Conservation (phyloP, 768 basidiomycete species). For the Suillus plorans region DNA sequence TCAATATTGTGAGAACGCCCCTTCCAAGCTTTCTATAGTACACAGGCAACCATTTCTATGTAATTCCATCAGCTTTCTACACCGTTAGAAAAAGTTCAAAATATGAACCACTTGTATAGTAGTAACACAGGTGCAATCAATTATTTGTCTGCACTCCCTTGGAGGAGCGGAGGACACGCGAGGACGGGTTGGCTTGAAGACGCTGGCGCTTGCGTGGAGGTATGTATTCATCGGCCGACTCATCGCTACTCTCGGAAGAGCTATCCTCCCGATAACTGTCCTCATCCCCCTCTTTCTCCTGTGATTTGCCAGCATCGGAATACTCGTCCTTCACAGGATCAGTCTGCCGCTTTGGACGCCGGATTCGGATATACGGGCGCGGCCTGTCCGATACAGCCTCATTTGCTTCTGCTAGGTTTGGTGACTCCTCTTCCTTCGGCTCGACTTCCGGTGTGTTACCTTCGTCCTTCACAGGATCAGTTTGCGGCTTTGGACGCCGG, state of each 20-base stretch:
- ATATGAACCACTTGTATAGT: not conserved
- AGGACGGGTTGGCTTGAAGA: not conserved
- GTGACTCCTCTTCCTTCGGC: no score
- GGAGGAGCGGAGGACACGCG: not conserved
- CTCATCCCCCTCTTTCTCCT: not conserved
- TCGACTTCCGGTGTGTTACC: not conserved
- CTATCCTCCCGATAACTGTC: not conserved
- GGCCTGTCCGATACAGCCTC: not conserved
- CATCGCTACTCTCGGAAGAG: not conserved
- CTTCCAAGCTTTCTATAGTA: not conserved
- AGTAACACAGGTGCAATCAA: not conserved
- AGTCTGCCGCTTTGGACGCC: not conserved
- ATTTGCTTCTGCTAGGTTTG: no score
- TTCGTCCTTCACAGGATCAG: not conserved
- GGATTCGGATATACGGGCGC: not conserved
- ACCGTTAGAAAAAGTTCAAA: not conserved
- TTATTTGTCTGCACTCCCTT: not conserved
- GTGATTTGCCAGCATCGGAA: not conserved
- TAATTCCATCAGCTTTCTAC: not conserved
- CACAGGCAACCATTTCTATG: not conserved
- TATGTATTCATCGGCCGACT: not conserved
- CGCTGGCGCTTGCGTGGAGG: not conserved
- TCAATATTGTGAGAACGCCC: not conserved
- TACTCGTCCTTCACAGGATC: not conserved
- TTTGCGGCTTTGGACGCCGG: not conserved